These are phyloP conservation scores for Lactarius hengduanensis DNA, from an alignment of 768 basidiomycete species.

Conservation along the genomic window DNA sequence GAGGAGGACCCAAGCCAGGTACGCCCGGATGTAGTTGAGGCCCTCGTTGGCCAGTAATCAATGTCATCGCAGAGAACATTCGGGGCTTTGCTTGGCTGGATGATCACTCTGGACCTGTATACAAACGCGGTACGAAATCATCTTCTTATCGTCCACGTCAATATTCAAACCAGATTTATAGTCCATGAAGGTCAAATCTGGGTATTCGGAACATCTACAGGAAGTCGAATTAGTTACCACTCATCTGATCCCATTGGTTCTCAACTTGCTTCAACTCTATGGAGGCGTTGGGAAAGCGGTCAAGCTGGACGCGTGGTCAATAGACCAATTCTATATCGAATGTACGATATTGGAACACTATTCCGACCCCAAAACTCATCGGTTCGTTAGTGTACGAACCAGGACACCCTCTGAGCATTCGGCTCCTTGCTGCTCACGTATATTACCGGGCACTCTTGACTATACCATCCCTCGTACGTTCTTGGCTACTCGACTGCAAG, in stretches of 20 bases:
- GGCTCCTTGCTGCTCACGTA: conserved; percentile 78
- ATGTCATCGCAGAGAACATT: conserved; percentile 45
- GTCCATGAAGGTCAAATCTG: conserved; percentile 85
- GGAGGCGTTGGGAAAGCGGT: conserved; percentile 62
- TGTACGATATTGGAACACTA: conserved; percentile 43
- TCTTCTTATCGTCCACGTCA: background rate
- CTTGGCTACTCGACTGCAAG: conserved; percentile 84
- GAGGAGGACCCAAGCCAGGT: conserved; percentile 40
- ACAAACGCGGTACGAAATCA: conserved; percentile 64
- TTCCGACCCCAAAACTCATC: background rate
- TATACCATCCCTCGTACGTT: conserved; percentile 81
- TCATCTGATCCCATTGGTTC: conserved; percentile 68
- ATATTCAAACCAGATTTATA: conserved; percentile 35
- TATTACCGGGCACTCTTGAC: conserved; percentile 85
- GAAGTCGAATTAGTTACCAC: conserved; percentile 60
- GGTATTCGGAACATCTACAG: conserved; percentile 85
- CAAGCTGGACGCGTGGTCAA: conserved; percentile 81
- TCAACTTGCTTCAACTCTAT: conserved; percentile 66
- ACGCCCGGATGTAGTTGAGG: conserved; percentile 1
- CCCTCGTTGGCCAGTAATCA: background rate
- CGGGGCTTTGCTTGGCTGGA: conserved; percentile 81
- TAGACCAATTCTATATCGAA: conserved; percentile 80
- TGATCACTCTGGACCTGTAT: conserved; percentile 86
- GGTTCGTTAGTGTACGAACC: conserved; percentile 57
- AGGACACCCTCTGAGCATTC: conserved; percentile 49